Percentiles rank a stretch among this genome's conserved stretches.
Conservation (phyloP, 352 stramenopile genomes). For the Phytophthora constricta region DNA sequence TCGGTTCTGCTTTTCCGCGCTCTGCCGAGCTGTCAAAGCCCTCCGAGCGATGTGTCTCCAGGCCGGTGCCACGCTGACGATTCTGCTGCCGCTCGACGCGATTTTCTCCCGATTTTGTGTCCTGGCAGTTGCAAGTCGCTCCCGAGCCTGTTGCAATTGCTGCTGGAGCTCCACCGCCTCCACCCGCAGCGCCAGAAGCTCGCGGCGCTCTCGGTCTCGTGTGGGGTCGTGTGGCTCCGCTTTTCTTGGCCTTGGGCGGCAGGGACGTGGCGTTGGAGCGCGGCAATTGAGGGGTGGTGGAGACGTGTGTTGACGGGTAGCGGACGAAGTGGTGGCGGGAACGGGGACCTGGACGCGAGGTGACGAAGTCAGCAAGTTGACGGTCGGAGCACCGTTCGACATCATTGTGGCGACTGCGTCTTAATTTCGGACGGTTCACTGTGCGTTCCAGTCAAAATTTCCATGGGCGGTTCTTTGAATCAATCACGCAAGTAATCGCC, state of each 20-base stretch:
- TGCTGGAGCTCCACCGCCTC: conserved; percentile 26
- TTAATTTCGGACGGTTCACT: too few species aligned
- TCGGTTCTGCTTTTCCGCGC: conserved; percentile 34
- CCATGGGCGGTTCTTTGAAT: too few species aligned
- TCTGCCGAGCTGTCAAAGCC: conserved; percentile 22
- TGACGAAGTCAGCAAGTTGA: too few species aligned
- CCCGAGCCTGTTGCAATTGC: conserved; percentile 21
- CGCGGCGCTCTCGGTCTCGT: conserved; percentile 37
- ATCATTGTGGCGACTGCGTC: too few species aligned
- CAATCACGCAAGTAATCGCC: too few species aligned
- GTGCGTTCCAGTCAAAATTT: too few species aligned
- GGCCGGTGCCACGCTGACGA: conserved; percentile 28
- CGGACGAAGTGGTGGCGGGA: too few species aligned
- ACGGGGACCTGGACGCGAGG: too few species aligned
- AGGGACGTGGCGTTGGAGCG: too few species aligned
- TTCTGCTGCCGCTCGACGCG: conserved; percentile 19
- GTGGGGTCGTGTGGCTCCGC: conserved; percentile 40
- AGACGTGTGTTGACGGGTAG: too few species aligned
- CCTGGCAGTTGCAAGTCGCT: conserved; percentile 12
- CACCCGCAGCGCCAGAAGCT: conserved; percentile 36
- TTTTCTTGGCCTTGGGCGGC: conserved; percentile 37
- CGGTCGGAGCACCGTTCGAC: too few species aligned
- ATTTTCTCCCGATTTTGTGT: conserved; percentile 15
- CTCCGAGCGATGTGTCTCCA: conserved; percentile 42
- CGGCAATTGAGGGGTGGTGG: too few species aligned